Conservation (phyloP, 495 filamentous ascomycete genomes). For the Lasiosphaeria ovina region DNA sequence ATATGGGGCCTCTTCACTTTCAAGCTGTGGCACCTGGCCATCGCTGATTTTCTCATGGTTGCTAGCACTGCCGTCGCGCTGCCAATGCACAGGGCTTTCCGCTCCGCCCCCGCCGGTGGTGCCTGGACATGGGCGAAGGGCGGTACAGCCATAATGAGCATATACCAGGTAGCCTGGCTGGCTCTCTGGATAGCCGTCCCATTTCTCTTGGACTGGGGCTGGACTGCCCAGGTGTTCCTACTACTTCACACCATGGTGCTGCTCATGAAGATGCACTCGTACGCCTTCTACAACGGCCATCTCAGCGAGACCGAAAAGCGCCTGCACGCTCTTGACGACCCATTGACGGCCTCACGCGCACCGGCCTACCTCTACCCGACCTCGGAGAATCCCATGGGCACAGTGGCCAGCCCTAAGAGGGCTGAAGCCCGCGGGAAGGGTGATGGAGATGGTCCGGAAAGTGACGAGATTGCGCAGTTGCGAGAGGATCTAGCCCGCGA, state of each 20-base stretch:
- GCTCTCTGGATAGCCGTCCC: slow-evolving; percentile 83
- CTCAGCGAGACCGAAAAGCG: slow-evolving; percentile 81
- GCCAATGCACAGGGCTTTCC: slow-evolving; percentile 70
- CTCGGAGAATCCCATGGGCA: slow-evolving; percentile 51
- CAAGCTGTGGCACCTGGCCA: slow-evolving; percentile 80
- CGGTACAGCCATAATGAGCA: slow-evolving; percentile 77
- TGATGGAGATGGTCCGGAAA: slow-evolving; percentile 41
- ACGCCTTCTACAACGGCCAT: slow-evolving; percentile 96
- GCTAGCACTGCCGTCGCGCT: slow-evolving; percentile 66
- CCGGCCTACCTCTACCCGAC: slow-evolving; percentile 77
- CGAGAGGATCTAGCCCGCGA: slow-evolving; percentile 88
- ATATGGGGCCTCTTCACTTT: slow-evolving; percentile 86
- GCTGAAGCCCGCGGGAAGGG: slow-evolving; percentile 39
- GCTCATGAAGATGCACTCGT: slow-evolving; percentile 99
- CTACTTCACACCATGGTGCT: slow-evolving; percentile 85
- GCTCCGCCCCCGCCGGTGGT: slow-evolving; percentile 46
- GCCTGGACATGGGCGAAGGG: slow-evolving; percentile 69
- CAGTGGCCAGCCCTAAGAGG: slow-evolving; percentile 35
- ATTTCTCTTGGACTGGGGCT: slow-evolving; percentile 84
- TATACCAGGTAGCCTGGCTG: slow-evolving; percentile 79
- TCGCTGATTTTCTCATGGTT: slow-evolving; percentile 85
- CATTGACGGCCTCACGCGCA: slow-evolving; percentile 63
- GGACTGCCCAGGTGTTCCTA: slow-evolving; percentile 93
- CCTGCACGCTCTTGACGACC: slow-evolving; percentile 74
- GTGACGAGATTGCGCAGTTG: slow-evolving; percentile 60